These are phyloP conservation scores for Heritiera fomes DNA, from an alignment of 345 rosid species.

Conservation along the genomic window DNA sequence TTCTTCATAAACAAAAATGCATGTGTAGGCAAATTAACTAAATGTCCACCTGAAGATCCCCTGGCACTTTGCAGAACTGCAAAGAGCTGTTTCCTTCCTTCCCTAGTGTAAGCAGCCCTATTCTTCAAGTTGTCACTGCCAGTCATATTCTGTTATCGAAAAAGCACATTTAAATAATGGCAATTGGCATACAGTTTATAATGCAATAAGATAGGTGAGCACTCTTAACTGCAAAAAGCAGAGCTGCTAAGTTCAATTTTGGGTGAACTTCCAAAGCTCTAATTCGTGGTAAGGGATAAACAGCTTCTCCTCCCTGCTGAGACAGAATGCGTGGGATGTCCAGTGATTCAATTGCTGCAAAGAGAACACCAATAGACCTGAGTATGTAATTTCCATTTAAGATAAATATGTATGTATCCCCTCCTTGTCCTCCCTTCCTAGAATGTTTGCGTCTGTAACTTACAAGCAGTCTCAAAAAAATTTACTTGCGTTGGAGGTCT, in stretches of 20 bases:
- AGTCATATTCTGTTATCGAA: constrained; percentile 56
- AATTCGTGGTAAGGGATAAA: constrained; percentile 88
- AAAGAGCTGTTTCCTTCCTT: constrained; percentile 97
- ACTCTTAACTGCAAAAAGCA: constrained; percentile 83
- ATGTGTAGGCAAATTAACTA: constrained; percentile 12
- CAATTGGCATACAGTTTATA: constrained; percentile 21
- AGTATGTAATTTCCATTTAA: constrained; percentile 14
- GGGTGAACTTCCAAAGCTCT: constrained; percentile 88
- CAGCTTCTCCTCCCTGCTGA: constrained; percentile 96
- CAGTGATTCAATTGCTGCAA: constrained; percentile 82
- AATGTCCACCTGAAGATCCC: constrained; percentile 86
- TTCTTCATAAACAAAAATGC: background rate
- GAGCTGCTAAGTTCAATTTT: constrained; percentile 81
- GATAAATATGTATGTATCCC: background rate
- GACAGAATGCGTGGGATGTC: constrained; percentile 88
- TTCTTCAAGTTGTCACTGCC: constrained; percentile 65
- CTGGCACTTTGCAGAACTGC: constrained; percentile 97
- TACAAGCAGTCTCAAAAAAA: constrained; percentile 93
- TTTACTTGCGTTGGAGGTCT: constrained; percentile 89
- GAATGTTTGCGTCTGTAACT: constrained; percentile 16
- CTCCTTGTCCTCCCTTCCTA: background rate
- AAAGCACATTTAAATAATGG: constrained; percentile 25
- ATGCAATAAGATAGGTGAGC: constrained; percentile 21
- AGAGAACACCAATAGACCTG: constrained; percentile 21
- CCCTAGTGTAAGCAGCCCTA: constrained; percentile 83